These are phyloP conservation scores for Neurospora sp. DNA, from an alignment of 2,329 filamentous ascomycete species.

Conservation along the genomic window DNA sequence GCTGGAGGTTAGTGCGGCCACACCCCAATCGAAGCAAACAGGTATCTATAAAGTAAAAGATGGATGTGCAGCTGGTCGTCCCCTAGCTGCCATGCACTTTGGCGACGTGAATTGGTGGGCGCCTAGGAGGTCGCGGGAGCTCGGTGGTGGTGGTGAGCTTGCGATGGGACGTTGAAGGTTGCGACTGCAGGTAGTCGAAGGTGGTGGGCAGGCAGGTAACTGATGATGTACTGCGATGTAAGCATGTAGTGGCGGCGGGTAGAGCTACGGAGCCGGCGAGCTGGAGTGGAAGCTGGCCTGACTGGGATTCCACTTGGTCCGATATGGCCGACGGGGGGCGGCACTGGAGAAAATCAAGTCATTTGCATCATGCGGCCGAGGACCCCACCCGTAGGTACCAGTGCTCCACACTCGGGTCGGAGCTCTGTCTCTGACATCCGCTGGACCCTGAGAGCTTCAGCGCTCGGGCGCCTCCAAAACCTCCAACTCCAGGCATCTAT, in stretches of 20 bases:
- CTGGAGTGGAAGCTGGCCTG: neutral
- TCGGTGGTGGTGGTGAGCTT: neutral
- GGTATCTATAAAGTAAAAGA: neutral
- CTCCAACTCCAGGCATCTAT: neutral
- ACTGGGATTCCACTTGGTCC: neutral
- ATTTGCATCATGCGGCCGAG: neutral
- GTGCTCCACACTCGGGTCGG: neutral
- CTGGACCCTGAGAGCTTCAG: neutral
- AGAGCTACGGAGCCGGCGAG: neutral
- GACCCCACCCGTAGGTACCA: neutral
- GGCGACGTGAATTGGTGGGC: slow-evolving; percentile 3
- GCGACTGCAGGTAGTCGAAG: neutral
- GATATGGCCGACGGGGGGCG: neutral
- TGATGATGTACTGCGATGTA: neutral
- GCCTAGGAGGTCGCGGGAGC: slow-evolving; percentile 1
- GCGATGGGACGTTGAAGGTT: neutral
- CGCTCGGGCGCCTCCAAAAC: neutral
- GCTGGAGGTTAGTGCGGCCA: neutral
- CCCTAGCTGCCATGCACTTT: slow-evolving; percentile 7
- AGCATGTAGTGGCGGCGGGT: neutral
- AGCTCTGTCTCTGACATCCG: neutral
- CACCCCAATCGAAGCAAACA: slow-evolving; percentile 3
- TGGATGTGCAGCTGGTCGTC: neutral
- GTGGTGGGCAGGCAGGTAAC: neutral
- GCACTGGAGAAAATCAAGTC: neutral